Evolutionary conservation across 306 rosid species (phyloP), one percentile per base, ranked within the genome.

Genomic region (Pyrus betulifolia): DNA sequence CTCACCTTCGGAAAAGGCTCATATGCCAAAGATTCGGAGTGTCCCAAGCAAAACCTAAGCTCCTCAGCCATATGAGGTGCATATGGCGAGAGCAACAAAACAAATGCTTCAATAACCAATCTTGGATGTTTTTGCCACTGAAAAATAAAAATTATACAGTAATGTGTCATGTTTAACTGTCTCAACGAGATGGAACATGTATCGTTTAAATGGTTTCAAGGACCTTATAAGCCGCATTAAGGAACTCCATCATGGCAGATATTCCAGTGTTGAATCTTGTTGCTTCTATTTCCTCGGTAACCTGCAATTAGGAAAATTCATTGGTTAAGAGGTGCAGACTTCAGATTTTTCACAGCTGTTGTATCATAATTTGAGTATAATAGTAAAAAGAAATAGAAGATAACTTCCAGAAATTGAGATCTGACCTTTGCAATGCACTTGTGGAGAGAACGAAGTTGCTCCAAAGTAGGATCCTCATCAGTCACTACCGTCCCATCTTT

Each of bases 21-120:
- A 69, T 85, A 83, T 68, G 96, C 93, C 72, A 95, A 63, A 10
- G 97, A 92, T 74, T 81, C 79, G 3, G 88, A 72, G 86, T 92
- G 93, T 74, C 99, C 99, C n/a, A 95, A 82, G 74, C 99, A 91
- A 77, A 84, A 87, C 97, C 99, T 92, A 51, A 95, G 89, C 89
- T 95, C 99, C 84, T 95, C 97, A 33, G 97, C 93, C 85, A 95
- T 80, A 87, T 95, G 98, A 25, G 98, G 99, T 0, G 97, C 99
- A 79, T 92, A 95, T 5, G 97, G 96, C 23, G 99, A 89, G 77
- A 95, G 97, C 84, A 90, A 90, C 85, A 92, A 71, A 79, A 91
- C 88, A 84, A 92, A 92, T 76, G 89, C 91, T 89, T 90, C 97
- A 57, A 90, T 49, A 68, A 92, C 77, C 67, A 86, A 82, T 83